phyloP scores from a whole-genome alignment of 306 rosid species.

The Cyamopsis tetragonoloba region DNA sequence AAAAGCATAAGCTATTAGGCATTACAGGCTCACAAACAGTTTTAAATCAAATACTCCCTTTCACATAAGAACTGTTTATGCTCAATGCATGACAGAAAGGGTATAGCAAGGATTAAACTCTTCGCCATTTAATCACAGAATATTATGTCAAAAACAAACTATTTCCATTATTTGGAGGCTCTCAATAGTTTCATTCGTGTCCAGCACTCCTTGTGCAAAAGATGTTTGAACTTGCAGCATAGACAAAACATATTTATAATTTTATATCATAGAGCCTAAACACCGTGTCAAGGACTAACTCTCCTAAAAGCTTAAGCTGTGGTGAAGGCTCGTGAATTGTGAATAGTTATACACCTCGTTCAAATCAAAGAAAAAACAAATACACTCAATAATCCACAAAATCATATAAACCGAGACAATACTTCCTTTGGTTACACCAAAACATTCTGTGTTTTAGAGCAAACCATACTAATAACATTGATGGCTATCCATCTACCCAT shows the following conservation, averaged over 20 bases:
- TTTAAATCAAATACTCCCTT: not conserved
- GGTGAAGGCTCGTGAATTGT: not conserved
- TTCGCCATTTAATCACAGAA: not conserved
- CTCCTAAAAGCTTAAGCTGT: not conserved
- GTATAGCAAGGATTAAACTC: not conserved
- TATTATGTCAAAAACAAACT: not conserved
- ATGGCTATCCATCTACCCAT: too few species aligned
- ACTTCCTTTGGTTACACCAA: not conserved
- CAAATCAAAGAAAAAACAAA: not conserved
- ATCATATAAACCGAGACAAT: not conserved
- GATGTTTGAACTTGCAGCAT: not conserved
- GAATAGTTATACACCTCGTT: not conserved
- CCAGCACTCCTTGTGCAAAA: not conserved
- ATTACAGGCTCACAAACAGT: not conserved
- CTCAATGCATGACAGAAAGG: constrained; percentile 1
- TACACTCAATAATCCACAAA: not conserved
- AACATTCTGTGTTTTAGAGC: not conserved
- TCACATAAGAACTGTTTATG: not conserved
- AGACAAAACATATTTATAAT: not conserved
- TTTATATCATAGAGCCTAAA: not conserved
- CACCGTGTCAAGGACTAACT: not conserved
- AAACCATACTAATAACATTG: not conserved
- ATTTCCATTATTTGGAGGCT: not conserved
- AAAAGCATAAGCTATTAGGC: not conserved
- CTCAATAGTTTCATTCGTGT: not conserved